Conservation (phyloP, 176 grass and related monocot genomes). For the Raddia distichophylla region DNA sequence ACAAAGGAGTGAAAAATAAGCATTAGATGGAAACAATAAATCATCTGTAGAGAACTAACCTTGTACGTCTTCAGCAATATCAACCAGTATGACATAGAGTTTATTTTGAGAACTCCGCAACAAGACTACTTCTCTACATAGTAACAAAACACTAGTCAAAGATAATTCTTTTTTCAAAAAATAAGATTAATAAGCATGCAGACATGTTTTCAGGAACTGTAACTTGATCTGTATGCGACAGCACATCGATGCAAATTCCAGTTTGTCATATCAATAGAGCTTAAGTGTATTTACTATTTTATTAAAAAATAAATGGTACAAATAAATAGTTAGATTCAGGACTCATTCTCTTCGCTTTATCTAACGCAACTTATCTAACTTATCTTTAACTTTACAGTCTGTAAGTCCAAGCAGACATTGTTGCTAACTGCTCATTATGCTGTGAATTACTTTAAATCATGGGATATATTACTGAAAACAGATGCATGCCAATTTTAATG, state of each 20-base stretch:
- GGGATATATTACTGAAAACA: conserved; percentile 22
- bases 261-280: conserved; percentile 12
- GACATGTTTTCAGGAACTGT: conserved; percentile 17
- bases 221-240: not conserved
- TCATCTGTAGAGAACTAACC: conserved; percentile 50
- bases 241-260: not conserved
- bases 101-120: conserved; percentile 77
- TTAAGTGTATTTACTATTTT: conserved; percentile 21
- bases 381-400: no score
- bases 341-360: no score
- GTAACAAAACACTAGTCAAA: conserved; percentile 28
- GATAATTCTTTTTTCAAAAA: not conserved
- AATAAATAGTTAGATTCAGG: not conserved
- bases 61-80: conserved; percentile 54
- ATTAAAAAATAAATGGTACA: conserved; percentile 21
- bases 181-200: not conserved
- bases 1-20: conserved; percentile 22
- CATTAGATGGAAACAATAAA: conserved; percentile 4
- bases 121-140: conserved; percentile 79
- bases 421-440: conserved; percentile 18
- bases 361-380: no score
- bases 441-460: conserved; percentile 24
- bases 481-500: not conserved
- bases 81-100: conserved; percentile 67
- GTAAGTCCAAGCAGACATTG: not conserved